phyloP scores from a whole-genome alignment of 2,329 filamentous ascomycete species.

The Penicillium sp. region DNA sequence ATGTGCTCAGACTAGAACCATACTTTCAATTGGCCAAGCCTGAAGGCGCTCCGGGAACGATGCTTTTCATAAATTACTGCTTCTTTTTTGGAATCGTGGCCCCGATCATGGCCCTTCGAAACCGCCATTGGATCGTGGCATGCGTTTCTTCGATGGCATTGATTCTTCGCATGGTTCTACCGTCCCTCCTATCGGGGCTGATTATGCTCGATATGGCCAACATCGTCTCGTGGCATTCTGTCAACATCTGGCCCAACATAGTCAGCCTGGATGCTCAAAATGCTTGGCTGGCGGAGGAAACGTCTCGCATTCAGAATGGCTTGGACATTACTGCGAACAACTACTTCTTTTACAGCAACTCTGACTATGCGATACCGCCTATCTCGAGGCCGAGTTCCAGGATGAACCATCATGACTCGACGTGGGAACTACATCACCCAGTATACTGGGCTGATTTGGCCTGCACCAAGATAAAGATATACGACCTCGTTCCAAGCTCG shows the following conservation, averaged over 20 bases:
- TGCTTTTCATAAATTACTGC: constrained; percentile 27
- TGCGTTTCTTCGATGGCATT: constrained; percentile 20
- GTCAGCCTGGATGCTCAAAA: constrained; percentile 11
- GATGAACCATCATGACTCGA: too few species aligned
- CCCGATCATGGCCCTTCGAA: constrained; percentile 19
- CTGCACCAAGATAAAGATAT: constrained; percentile 11
- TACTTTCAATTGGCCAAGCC: constrained; percentile 25
- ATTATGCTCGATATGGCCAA: constrained; percentile 11
- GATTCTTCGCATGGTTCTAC: constrained; percentile 18
- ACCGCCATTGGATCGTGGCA: constrained; percentile 25
- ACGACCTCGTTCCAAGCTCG: background rate
- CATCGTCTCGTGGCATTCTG: constrained; percentile 3
- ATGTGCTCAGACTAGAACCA: constrained; percentile 26
- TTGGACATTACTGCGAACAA: too few species aligned
- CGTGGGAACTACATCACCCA: constrained; percentile 16
- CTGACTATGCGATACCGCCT: constrained; percentile 14
- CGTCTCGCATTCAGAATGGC: background rate
- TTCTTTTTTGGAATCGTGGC: constrained; percentile 21
- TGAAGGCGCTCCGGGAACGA: constrained; percentile 10
- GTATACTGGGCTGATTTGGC: constrained; percentile 25
- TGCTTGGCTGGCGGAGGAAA: background rate
- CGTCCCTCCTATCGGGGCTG: constrained; percentile 23
- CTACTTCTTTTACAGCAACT: too few species aligned
- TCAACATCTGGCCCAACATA: constrained; percentile 18
- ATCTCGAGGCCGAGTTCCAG: constrained; percentile 11